Evolutionary conservation across 495 filamentous ascomycete genomes (phyloP).

Genomic region (Xylaria sp.): DNA sequence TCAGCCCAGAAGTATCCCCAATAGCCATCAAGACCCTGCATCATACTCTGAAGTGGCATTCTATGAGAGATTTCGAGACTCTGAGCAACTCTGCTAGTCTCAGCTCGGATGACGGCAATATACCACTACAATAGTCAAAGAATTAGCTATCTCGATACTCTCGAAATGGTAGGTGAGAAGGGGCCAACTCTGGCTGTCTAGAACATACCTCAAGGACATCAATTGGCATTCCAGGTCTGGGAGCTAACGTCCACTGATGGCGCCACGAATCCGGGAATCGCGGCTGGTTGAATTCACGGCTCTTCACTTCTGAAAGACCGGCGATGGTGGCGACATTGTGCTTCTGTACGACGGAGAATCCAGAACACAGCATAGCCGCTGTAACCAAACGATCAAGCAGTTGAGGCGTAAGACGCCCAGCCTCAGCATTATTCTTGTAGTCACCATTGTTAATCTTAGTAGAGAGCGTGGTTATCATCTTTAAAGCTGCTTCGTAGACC

Average conservation of each 20-base stretch:
- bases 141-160: not conserved
- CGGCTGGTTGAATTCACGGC: constrained; percentile 45
- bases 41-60: constrained; percentile 43
- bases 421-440: constrained; percentile 44
- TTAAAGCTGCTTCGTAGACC: constrained; percentile 59
- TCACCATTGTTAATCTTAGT: constrained; percentile 33
- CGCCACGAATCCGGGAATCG: constrained; percentile 49
- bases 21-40: constrained; percentile 41
- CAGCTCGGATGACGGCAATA: constrained; percentile 57
- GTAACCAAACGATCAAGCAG: constrained; percentile 65
- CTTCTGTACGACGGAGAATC: constrained; percentile 69
- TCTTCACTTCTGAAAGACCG: constrained; percentile 30
- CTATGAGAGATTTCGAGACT: constrained; percentile 34
- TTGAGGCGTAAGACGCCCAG: constrained; percentile 54
- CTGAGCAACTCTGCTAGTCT: constrained; percentile 43
- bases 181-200: not conserved
- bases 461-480: constrained; percentile 50
- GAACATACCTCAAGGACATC: constrained; percentile 57
- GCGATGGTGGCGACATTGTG: constrained; percentile 52
- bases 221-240: constrained; percentile 46
- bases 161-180: not conserved
- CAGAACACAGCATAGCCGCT: constrained; percentile 66
- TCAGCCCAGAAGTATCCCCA: constrained; percentile 56
- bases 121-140: constrained; percentile 51
- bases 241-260: constrained; percentile 48